Percentiles rank a stretch among this genome's conserved stretches.
Evolutionary conservation across 257 asterid genomes (phyloP).

Genomic region (Plantago ovata): DNA sequence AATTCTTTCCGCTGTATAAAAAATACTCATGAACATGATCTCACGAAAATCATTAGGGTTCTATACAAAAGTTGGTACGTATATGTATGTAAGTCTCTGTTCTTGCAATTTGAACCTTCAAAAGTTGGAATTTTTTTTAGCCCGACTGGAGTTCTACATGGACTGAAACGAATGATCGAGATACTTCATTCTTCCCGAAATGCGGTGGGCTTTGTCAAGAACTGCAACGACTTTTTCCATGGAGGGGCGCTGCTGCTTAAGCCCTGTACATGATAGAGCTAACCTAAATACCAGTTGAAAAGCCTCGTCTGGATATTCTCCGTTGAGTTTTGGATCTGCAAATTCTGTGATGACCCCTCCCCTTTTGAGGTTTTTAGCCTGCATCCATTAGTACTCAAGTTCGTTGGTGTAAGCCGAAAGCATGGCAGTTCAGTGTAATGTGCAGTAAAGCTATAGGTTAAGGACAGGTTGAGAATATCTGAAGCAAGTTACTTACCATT

Average conservation of each 20-base stretch:
- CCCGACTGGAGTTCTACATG: not conserved
- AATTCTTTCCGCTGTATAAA: no score
- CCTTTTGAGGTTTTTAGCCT: slow-evolving; percentile 55
- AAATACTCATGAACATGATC: no score
- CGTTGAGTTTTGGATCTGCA: slow-evolving; percentile 64
- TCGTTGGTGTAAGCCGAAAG: not conserved
- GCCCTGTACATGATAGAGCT: slow-evolving; percentile 56
- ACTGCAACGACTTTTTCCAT: slow-evolving; percentile 51
- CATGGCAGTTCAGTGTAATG: no score
- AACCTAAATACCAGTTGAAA: slow-evolving; percentile 45
- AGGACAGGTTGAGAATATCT: not conserved
- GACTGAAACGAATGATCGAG: slow-evolving; percentile 24
- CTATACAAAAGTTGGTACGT: no score
- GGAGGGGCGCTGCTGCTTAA: slow-evolving; percentile 65
- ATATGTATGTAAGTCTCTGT: no score
- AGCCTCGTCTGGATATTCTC: slow-evolving; percentile 51
- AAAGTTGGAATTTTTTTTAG: not conserved
- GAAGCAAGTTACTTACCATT: slow-evolving; percentile 37
- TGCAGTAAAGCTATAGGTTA: not conserved
- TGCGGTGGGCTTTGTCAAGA: slow-evolving; percentile 47
- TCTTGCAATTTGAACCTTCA: not conserved
- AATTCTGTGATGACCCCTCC: slow-evolving; percentile 54
- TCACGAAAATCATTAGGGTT: no score
- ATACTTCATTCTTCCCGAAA: slow-evolving; percentile 33
- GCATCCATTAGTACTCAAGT: slow-evolving; percentile 14